A percentile compares a stretch with the other conserved stretches of the same genome.
phyloP scores from a whole-genome alignment of 2,329 filamentous ascomycete species.

The Diaporthe ampelina region DNA sequence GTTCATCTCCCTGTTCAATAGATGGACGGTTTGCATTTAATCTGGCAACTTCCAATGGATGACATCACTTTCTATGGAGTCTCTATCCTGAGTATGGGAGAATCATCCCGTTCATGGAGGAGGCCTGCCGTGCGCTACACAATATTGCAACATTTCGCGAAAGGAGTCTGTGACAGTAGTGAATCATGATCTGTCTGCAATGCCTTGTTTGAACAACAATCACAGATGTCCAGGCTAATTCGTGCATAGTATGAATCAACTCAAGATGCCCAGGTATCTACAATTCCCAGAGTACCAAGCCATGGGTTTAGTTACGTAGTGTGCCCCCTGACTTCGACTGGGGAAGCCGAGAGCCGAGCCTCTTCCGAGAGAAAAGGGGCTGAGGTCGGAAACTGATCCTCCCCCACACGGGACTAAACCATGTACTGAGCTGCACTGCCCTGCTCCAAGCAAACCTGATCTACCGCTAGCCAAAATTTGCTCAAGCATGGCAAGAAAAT shows the following conservation, averaged over 20 bases:
- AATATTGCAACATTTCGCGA: no score
- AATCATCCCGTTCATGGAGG: no score
- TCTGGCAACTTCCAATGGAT: no score
- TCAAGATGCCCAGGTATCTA: neutral
- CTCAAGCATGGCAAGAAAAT: neutral
- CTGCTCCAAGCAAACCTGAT: neutral
- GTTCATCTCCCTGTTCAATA: no score
- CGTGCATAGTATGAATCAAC: neutral
- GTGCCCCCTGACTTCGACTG: neutral
- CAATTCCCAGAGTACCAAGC: neutral
- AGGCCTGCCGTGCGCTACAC: no score
- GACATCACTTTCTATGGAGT: no score
- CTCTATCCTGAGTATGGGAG: no score
- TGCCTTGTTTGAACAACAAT: no score
- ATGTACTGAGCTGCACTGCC: neutral
- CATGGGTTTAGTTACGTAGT: neutral
- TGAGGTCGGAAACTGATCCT: neutral
- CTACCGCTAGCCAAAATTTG: neutral
- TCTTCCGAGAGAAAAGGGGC: conserved; percentile 24
- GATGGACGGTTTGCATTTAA: no score
- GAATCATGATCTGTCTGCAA: no score
- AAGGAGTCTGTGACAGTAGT: no score
- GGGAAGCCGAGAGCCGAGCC: conserved; percentile 16
- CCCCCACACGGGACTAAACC: conserved; percentile 11
- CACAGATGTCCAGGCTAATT: no score